These are phyloP conservation scores for Mollisia scopiformis DNA, from an alignment of 2,329 filamentous ascomycete genomes.

Conservation along the genomic window DNA sequence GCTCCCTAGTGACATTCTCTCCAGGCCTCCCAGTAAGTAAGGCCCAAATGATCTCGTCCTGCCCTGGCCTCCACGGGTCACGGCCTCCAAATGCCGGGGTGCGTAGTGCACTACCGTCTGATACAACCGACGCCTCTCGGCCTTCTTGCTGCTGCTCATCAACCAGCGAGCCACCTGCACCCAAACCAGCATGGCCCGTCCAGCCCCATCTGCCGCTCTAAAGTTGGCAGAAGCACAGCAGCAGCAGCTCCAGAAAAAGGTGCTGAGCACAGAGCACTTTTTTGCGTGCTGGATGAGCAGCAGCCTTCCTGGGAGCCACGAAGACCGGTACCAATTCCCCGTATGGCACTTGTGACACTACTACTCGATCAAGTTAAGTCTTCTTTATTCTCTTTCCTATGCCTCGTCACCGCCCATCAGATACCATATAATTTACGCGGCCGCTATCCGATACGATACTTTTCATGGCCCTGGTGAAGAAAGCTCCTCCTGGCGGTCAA, in stretches of 20 bases:
- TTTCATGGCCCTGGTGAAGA: slow-evolving; percentile 17
- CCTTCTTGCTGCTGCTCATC: neutral
- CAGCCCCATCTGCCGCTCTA: neutral
- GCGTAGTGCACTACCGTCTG: slow-evolving; percentile 21
- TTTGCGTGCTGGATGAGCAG: slow-evolving; percentile 7
- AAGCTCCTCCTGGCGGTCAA: slow-evolving; percentile 26
- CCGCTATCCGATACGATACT: slow-evolving; percentile 23
- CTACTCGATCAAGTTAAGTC: slow-evolving; percentile 7
- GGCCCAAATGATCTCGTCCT: neutral
- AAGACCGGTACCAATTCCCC: slow-evolving; percentile 14
- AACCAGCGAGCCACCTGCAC: neutral
- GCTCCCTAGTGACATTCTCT: too few relatives aligned
- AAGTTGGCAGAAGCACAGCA: slow-evolving; percentile 7
- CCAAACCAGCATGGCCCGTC: neutral
- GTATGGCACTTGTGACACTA: slow-evolving; percentile 10
- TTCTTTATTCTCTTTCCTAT: too few relatives aligned
- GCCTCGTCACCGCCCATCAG: slow-evolving; percentile 28
- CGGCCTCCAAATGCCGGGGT: slow-evolving; percentile 27
- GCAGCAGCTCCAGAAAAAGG: too few relatives aligned
- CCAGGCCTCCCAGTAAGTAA: neutral
- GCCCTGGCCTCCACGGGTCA: slow-evolving; percentile 19
- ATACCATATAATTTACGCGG: slow-evolving; percentile 26
- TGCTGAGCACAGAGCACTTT: neutral
- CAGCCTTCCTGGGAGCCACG: too few relatives aligned
- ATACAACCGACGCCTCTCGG: slow-evolving; percentile 16